These are phyloP conservation scores for Sequoia sempervirens DNA, from an alignment of 75 land plant species.

Conservation along the genomic window DNA sequence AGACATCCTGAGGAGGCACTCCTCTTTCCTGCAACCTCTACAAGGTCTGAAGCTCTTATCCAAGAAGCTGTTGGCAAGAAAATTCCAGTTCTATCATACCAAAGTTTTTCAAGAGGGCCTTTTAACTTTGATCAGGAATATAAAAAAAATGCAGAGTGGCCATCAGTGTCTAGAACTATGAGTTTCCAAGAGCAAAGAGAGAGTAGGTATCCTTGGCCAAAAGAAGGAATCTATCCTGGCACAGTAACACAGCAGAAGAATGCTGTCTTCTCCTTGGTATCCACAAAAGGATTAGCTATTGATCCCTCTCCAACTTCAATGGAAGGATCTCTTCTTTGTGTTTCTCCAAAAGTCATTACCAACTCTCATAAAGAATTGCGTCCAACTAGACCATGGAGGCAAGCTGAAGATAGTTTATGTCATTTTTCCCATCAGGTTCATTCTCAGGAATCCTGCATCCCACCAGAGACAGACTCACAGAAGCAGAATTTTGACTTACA, in stretches of 20 bases:
- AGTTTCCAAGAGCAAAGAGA: slow-evolving; percentile 8
- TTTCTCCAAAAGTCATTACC: background rate
- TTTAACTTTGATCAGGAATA: slow-evolving; percentile 2
- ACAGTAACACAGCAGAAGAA: background rate
- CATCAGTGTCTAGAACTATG: background rate
- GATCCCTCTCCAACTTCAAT: background rate
- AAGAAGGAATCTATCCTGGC: slow-evolving; percentile 2
- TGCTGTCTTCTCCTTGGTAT: background rate
- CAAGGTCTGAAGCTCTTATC: background rate
- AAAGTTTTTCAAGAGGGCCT: background rate
- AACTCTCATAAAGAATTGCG: background rate
- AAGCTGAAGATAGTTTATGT: slow-evolving; percentile 2
- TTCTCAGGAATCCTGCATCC: slow-evolving; percentile 1
- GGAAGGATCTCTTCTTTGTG: background rate
- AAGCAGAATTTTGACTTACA: background rate
- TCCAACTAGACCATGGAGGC: background rate
- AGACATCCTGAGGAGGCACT: background rate
- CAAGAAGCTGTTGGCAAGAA: background rate
- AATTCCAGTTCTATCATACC: background rate
- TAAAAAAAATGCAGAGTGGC: background rate
- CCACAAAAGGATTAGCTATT: background rate
- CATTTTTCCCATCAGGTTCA: background rate
- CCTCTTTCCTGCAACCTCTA: background rate
- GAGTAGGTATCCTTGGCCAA: slow-evolving; percentile 3
- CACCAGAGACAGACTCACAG: background rate